Conservation (phyloP, 1,139 yeast species). For the Candida labiduridarum region DNA sequence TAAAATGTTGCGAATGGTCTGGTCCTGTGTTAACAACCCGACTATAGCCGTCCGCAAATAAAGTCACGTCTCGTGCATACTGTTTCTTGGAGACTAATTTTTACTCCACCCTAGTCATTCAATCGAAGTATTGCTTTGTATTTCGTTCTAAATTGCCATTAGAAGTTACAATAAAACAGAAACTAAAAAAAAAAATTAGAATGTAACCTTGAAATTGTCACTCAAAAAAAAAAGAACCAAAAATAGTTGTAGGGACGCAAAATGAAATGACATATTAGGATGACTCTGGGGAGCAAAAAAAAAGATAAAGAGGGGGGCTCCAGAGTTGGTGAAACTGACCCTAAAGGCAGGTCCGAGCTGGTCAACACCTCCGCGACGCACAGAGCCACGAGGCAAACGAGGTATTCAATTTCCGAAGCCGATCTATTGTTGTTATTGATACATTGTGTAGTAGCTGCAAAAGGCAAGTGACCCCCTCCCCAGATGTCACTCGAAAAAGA, state of each 20-base stretch:
- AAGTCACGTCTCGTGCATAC: too few species aligned
- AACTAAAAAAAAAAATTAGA: not conserved
- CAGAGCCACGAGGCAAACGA: not conserved
- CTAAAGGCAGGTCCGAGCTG: not conserved
- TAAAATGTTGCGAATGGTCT: not conserved
- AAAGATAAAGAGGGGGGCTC: not conserved
- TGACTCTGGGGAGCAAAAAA: not conserved
- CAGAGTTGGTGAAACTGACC: not conserved
- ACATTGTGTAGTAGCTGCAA: not conserved
- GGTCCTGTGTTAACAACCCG: not conserved
- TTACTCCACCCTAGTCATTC: too few species aligned
- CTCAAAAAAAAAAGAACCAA: not conserved
- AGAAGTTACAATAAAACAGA: not conserved
- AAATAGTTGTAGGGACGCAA: not conserved
- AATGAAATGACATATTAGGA: not conserved
- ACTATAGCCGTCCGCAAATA: not conserved
- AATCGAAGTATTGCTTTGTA: not conserved
- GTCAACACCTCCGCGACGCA: too few species aligned
- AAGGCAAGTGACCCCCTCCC: not conserved
- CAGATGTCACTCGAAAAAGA: not conserved
- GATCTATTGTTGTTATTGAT: not conserved
- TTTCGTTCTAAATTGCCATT: constrained; percentile 2
- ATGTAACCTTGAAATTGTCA: too few species aligned
- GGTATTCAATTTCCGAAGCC: not conserved
- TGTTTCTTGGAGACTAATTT: not conserved